These are phyloP conservation scores for Agrocybe praecox DNA, from an alignment of 768 basidiomycete genomes.

Conservation along the genomic window DNA sequence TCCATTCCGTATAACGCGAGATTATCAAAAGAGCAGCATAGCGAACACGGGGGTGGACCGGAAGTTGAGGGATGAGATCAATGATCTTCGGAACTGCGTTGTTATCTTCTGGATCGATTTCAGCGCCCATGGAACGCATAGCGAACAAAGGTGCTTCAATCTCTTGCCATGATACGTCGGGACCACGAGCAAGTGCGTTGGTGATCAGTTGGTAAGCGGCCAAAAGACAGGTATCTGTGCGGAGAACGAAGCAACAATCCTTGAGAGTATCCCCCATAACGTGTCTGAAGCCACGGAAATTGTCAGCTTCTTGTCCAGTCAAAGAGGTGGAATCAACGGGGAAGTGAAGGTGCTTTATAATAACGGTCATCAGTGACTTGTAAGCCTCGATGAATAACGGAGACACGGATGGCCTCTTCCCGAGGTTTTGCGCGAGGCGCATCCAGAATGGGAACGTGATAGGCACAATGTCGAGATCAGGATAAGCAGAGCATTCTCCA, in stretches of 20 bases:
- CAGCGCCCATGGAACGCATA: slow-evolving; percentile 97
- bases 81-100: slow-evolving; percentile 94
- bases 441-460: slow-evolving; percentile 99
- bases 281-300: slow-evolving; percentile 94
- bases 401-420: slow-evolving; percentile 71
- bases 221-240: slow-evolving; percentile 81
- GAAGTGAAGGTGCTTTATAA: slow-evolving; percentile 91
- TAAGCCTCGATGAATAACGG: slow-evolving; percentile 85
- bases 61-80: slow-evolving; percentile 89
- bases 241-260: slow-evolving; percentile 95
- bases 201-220: slow-evolving; percentile 83
- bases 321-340: slow-evolving; percentile 70
- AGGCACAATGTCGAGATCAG: slow-evolving; percentile 93
- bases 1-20: slow-evolving; percentile 97
- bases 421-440: slow-evolving; percentile 88
- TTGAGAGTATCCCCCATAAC: slow-evolving; percentile 99
- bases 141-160: slow-evolving; percentile 98
- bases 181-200: slow-evolving; percentile 62
- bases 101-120: slow-evolving; percentile 82
- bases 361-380: slow-evolving; percentile 78
- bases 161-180: slow-evolving; percentile 86
- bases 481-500: slow-evolving; percentile 88
- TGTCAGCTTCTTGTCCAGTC: slow-evolving; percentile 85
- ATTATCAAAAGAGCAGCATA: slow-evolving; percentile 96
- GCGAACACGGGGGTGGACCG: slow-evolving; percentile 86